These are phyloP conservation scores for Auricularia sp. DNA, from an alignment of 768 basidiomycete genomes.

Conservation along the genomic window DNA sequence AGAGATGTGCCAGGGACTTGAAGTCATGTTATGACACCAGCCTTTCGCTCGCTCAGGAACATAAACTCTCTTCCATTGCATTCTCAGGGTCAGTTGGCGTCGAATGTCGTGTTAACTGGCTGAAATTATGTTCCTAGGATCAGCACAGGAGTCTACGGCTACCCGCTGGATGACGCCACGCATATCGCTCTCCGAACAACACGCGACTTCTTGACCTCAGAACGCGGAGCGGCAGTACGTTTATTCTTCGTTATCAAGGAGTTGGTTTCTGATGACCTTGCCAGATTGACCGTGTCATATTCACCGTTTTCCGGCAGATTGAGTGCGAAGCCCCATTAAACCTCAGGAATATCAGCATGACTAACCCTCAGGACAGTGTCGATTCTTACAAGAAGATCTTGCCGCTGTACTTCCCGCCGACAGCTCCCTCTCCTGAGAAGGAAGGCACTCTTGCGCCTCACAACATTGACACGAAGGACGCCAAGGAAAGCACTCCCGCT, in stretches of 20 bases:
- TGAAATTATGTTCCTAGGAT: conserved; percentile 38
- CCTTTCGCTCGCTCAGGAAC: conserved; percentile 49
- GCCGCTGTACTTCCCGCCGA: conserved; percentile 52
- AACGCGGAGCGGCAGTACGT: conserved; percentile 31
- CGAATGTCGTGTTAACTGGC: conserved; percentile 13
- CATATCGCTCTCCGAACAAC: conserved; percentile 53
- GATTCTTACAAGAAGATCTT: conserved; percentile 36
- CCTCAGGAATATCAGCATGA: neutral
- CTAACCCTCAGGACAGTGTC: neutral
- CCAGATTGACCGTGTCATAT: conserved; percentile 58
- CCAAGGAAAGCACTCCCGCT: neutral
- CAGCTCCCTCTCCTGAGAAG: neutral
- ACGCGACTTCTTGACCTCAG: conserved; percentile 46
- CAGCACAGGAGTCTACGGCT: conserved; percentile 71
- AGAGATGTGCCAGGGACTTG: conserved; percentile 42
- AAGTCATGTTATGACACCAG: conserved; percentile 60
- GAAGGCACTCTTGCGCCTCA: neutral
- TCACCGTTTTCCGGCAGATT: conserved; percentile 59
- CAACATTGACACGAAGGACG: neutral
- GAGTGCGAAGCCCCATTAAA: conserved; percentile 30
- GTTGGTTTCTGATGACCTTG: conserved; percentile 13
- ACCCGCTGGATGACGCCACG: conserved; percentile 65
- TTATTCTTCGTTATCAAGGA: neutral
- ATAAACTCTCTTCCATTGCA: conserved; percentile 56
- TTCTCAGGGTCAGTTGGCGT: neutral